These are phyloP conservation scores for Gentiana dahurica DNA, from an alignment of 257 asterid genomes.

Conservation along the genomic window DNA sequence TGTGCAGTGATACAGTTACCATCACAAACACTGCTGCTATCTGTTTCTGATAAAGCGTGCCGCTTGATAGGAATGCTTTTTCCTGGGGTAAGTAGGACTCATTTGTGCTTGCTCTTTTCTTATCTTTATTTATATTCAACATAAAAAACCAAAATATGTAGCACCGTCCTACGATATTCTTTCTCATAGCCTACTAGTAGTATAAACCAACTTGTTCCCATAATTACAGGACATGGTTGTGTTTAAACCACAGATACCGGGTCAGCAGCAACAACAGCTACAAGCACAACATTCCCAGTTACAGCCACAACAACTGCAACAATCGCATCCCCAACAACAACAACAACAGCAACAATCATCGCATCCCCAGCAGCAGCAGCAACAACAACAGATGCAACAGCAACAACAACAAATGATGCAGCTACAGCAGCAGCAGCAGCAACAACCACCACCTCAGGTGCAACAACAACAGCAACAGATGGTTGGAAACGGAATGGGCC, in stretches of 20 bases:
- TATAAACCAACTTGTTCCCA: neutral
- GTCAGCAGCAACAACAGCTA: constrained; percentile 32
- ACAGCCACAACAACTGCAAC: constrained; percentile 21
- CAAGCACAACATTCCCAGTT: neutral
- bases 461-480: constrained; percentile 50
- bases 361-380: constrained; percentile 24
- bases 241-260: constrained; percentile 64
- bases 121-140: neutral
- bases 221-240: constrained; percentile 73
- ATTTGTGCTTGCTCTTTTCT: neutral
- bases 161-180: neutral
- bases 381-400: constrained; percentile 22
- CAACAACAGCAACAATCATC: constrained; percentile 26
- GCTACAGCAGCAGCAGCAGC: constrained; percentile 31
- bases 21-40: constrained; percentile 72
- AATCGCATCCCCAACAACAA: constrained; percentile 29
- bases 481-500: constrained; percentile 56
- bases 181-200: neutral
- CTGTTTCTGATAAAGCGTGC: constrained; percentile 68
- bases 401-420: constrained; percentile 21
- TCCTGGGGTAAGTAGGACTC: constrained; percentile 55
- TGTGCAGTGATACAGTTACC: constrained; percentile 93
- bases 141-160: neutral
- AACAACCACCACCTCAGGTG: constrained; percentile 15
- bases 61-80: constrained; percentile 91